Conservation (phyloP, 352 stramenopile species). For the Blastocystis hominis region DNA sequence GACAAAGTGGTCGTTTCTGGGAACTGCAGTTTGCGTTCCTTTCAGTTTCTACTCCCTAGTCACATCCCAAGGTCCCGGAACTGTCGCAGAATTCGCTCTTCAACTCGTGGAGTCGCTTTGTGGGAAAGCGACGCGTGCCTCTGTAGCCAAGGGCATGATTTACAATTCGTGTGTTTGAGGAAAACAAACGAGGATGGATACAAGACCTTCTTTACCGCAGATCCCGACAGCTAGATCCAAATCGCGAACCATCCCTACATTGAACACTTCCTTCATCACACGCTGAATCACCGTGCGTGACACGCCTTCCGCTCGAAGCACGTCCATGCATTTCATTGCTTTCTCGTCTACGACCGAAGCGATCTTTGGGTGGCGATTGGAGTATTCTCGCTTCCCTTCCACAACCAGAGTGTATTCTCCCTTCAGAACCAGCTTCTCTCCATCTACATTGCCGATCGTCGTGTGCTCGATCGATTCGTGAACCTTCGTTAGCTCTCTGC, state of each 20-base stretch:
- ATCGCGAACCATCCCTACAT: neutral
- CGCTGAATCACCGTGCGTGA: neutral
- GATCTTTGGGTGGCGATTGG: too few relatives aligned
- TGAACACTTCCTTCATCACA: neutral
- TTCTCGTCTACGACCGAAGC: neutral
- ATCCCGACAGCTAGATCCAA: neutral
- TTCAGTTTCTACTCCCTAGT: slow-evolving; percentile 53
- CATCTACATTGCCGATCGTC: neutral
- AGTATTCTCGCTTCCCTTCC: neutral
- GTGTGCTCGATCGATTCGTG: neutral
- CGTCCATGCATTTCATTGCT: neutral
- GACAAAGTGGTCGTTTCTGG: slow-evolving; percentile 60
- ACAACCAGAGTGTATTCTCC: slow-evolving; percentile 22
- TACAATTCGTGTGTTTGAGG: neutral
- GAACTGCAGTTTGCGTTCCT: slow-evolving; percentile 16
- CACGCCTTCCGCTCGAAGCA: neutral
- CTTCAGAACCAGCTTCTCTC: neutral
- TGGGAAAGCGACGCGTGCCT: slow-evolving; percentile 55
- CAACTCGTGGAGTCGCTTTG: slow-evolving; percentile 60
- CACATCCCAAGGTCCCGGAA: slow-evolving; percentile 63
- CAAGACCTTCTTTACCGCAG: slow-evolving; percentile 15
- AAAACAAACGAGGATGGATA: neutral
- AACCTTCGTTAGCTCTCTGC: slow-evolving; percentile 20
- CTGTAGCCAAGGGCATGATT: slow-evolving; percentile 61
- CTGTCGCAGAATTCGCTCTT: slow-evolving; percentile 62